A percentile compares a stretch with the other conserved stretches of the same genome.
Conservation (phyloP, 2,329 filamentous ascomycete species). For the Cercospora sp. region DNA sequence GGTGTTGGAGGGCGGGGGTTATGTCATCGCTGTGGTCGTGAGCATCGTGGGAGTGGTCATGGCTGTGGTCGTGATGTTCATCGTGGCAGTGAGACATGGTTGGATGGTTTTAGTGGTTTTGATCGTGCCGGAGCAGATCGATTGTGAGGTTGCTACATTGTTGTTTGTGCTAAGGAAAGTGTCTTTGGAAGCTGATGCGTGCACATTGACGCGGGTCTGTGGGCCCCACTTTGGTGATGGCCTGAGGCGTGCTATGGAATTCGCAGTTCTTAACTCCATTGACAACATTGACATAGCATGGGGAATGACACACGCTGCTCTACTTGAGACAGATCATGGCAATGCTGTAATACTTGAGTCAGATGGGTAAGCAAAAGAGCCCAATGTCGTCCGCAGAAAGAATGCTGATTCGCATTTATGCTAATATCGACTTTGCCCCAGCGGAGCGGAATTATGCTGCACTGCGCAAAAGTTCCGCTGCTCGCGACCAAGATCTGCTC, state of each 20-base stretch:
- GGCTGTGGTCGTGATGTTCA: conserved; percentile 44
- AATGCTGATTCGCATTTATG: background rate
- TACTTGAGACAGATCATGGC: background rate
- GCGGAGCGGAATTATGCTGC: background rate
- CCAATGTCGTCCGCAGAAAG: background rate
- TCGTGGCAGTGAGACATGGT: conserved; percentile 53
- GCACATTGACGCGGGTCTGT: background rate
- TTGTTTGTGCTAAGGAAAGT: background rate
- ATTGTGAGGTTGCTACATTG: background rate
- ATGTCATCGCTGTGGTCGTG: conserved; percentile 93
- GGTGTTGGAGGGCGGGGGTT: conserved; percentile 84
- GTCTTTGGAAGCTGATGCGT: background rate
- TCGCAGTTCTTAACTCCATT: background rate
- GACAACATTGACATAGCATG: background rate
- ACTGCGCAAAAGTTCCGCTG: background rate
- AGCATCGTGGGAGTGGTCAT: conserved; percentile 57
- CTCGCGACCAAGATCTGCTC: background rate
- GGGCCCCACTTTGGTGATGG: background rate
- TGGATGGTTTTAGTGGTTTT: background rate
- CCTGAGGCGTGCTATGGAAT: background rate
- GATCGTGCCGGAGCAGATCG: background rate
- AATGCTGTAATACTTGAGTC: no score
- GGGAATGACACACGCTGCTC: background rate
- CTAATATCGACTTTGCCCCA: background rate
- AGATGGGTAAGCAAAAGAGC: no score